These are phyloP conservation scores for Platanthera guangdongensis DNA, from an alignment of 106 monocot species.

Conservation along the genomic window DNA sequence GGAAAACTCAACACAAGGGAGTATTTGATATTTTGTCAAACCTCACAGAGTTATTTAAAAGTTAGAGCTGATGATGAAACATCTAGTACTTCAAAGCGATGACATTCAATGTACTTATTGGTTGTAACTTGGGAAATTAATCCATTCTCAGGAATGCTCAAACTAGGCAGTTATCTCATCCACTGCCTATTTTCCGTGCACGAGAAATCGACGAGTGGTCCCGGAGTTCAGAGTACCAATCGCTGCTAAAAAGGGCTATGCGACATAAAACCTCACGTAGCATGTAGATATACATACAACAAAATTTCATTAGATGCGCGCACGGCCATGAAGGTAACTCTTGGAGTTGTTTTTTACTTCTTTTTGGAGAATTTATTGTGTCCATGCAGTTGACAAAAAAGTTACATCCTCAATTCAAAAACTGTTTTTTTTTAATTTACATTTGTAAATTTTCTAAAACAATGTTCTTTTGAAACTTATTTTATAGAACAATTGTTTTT, in stretches of 20 bases:
- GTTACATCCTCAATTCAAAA: too few species aligned
- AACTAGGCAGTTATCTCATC: conserved; percentile 82
- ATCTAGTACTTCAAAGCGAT: not conserved
- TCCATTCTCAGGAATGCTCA: conserved; percentile 76
- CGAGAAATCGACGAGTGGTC: conserved; percentile 95
- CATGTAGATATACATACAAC: conserved; percentile 7
- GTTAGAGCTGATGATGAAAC: too few species aligned
- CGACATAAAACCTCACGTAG: conserved; percentile 14
- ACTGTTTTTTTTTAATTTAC: too few species aligned
- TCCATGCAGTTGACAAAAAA: too few species aligned
- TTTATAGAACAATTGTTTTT: too few species aligned
- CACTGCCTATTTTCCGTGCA: conserved; percentile 78
- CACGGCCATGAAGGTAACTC: not conserved
- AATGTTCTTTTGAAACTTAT: too few species aligned
- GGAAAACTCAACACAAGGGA: too few species aligned
- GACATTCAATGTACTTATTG: not conserved
- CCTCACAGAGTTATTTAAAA: too few species aligned
- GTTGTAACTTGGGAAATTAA: not conserved
- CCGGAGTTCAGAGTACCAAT: conserved; percentile 61
- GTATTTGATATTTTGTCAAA: too few species aligned
- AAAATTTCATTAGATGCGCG: not conserved
- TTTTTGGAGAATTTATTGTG: too few species aligned
- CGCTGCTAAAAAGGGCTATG: conserved; percentile 40
- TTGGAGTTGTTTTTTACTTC: not conserved
- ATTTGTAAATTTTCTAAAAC: too few species aligned